Evolutionary conservation across 2,329 filamentous ascomycete species (phyloP).

Genomic region (Fusarium sacchari): DNA sequence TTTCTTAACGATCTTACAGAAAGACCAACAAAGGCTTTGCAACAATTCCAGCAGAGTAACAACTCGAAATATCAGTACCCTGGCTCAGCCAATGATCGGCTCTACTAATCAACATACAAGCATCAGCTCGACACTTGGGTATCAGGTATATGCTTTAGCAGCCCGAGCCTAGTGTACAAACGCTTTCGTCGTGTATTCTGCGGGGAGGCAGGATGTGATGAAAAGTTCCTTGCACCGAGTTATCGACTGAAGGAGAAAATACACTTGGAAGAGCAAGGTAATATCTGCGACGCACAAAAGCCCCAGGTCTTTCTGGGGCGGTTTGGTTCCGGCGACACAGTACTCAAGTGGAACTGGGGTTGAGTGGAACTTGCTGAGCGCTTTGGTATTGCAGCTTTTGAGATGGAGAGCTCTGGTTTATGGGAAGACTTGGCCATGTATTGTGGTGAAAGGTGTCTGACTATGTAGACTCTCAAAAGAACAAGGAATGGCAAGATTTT

Average conservation of each 20-base stretch:
- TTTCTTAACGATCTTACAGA: accelerated
- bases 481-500: background rate
- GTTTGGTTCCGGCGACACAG: background rate
- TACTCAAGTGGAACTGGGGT: accelerated
- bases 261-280: accelerated
- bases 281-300: accelerated
- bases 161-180: accelerated
- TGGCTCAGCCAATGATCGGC: background rate
- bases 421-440: slow-evolving; percentile 47
- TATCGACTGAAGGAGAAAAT: accelerated
- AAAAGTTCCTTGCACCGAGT: accelerated
- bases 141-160: background rate
- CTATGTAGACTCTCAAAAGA: slow-evolving; percentile 5
- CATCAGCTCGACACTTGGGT: background rate
- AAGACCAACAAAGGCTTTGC: background rate
- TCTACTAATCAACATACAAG: accelerated
- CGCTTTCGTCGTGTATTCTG: background rate
- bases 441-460: slow-evolving; percentile 47
- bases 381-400: slow-evolving; percentile 18
- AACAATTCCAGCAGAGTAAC: accelerated
- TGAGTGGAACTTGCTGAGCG: accelerated
- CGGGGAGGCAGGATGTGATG: background rate
- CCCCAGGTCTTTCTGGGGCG: background rate
- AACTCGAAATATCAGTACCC: background rate
- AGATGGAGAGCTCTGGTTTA: slow-evolving; percentile 49